Evolutionary conservation across 306 rosid species (phyloP), one percentile per base, ranked within the genome.

Genomic region (Canavalia gladiata): DNA sequence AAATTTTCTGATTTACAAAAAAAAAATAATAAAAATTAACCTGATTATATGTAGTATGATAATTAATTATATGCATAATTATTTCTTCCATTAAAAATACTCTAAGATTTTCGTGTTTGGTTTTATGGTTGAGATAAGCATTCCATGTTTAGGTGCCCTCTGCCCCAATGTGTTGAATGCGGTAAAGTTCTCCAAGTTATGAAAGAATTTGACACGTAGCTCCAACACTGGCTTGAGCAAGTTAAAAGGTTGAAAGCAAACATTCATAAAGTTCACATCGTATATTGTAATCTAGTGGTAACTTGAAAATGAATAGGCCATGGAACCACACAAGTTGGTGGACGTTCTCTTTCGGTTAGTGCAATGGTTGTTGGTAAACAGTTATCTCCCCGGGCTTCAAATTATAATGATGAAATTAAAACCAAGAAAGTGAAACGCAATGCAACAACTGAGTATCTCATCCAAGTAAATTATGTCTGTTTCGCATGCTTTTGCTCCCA

Each of bases 361-460:
- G 90, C 76, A 72, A 77, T 77, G 89, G 90, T 83, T 60, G 93
- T 85, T 89, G 89, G 84, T 74, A 81, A 85, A 71, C 83, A 84
- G 81, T 82, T 80, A 82, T 76, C 82, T 50, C n/a, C 63, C 2
- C n/a, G 28, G 74, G 34, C 75, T 81, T 58, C 59, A 51, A 62
- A 42, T 74, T 50, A 58, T 63, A 57, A 79, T 76, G 35, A 85
- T 83, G 64, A 72, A 74, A 80, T 77, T 81, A 81, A 74, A 72
- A 81, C 77, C 63, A 57, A 13, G 46, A 34, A 2, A 52, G 31
- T 30, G 13, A 55, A 56, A 45, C 57, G 35, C 39, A 83, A 13
- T 13, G 59, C 51, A 64, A 35, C 68, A 18, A 68, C 37, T 58
- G 9, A 7, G n/a, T 41, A 33, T 74, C 43, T 68, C 51, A 13